Conservation (phyloP, 164 flowering plant genomes). For the Macadamia integrifolia region DNA sequence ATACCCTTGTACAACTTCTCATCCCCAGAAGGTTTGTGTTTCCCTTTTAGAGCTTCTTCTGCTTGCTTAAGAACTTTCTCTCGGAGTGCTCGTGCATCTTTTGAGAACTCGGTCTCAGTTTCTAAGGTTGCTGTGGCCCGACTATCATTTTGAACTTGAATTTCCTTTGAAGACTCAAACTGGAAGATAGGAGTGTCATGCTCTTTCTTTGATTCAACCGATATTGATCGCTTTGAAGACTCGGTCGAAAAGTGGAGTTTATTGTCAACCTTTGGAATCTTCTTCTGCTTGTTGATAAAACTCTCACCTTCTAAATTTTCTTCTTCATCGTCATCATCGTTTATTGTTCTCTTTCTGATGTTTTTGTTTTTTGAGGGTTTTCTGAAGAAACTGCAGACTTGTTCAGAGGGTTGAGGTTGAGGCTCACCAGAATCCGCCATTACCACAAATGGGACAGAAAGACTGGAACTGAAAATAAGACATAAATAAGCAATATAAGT, state of each 20-base stretch:
- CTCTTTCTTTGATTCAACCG: slow-evolving; percentile 25
- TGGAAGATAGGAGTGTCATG: slow-evolving; percentile 42
- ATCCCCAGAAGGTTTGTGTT: slow-evolving; percentile 29
- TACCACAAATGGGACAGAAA: no score
- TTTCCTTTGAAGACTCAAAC: slow-evolving; percentile 76
- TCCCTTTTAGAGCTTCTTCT: slow-evolving; percentile 57
- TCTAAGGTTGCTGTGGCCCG: slow-evolving; percentile 84
- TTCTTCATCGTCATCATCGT: slow-evolving; percentile 38
- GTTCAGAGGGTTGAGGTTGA: slow-evolving; percentile 19
- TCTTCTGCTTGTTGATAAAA: slow-evolving; percentile 34
- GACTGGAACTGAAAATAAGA: no score
- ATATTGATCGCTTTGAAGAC: slow-evolving; percentile 21
- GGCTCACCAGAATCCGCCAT: slow-evolving; percentile 31
- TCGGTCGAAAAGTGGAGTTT: slow-evolving; percentile 59
- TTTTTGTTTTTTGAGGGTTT: slow-evolving; percentile 67
- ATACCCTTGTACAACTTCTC: slow-evolving; percentile 80
- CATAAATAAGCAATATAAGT: no score
- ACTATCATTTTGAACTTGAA: slow-evolving; percentile 82
- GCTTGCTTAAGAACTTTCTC: slow-evolving; percentile 83
- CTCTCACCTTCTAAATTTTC: slow-evolving; percentile 29
- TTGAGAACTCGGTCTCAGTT: slow-evolving; percentile 79
- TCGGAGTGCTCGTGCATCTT: slow-evolving; percentile 76
- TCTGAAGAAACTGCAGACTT: slow-evolving; percentile 73
- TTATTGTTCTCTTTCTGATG: slow-evolving; percentile 51
- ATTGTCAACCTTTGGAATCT: slow-evolving; percentile 37